phyloP scores from a whole-genome alignment of 352 stramenopile genomes.

The Phytophthora cactorum region DNA sequence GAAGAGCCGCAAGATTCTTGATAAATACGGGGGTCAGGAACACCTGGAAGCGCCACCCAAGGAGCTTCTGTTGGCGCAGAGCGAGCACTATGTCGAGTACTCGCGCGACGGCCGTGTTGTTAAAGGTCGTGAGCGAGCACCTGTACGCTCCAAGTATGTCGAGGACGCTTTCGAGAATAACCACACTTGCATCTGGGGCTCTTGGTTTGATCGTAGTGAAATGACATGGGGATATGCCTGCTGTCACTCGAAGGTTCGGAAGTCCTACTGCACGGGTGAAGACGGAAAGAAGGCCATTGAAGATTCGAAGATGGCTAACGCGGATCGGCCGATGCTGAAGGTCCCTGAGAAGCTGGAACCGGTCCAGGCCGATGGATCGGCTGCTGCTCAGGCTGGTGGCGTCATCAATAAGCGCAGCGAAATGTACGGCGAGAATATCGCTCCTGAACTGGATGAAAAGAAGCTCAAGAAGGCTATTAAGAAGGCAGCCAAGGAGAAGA shows the following conservation, averaged over 20 bases:
- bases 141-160: conserved; percentile 96
- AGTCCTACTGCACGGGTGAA: conserved; percentile 96
- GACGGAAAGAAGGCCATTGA: conserved; percentile 92
- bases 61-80: conserved; percentile 87
- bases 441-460: conserved; percentile 73
- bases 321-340: conserved; percentile 63
- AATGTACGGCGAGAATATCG: conserved; percentile 92
- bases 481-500: conserved; percentile 74
- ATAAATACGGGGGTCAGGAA: conserved; percentile 97
- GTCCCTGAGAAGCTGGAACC: conserved; percentile 26
- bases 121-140: conserved; percentile 79
- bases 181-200: conserved; percentile 97
- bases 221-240: conserved; percentile 98
- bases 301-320: conserved; percentile 63
- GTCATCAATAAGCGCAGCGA: conserved; percentile 72
- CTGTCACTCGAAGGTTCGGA: conserved; percentile 95
- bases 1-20: conserved; percentile 83
- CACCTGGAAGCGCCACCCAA: conserved; percentile 89
- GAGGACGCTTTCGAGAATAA: conserved; percentile 97
- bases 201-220: conserved; percentile 95
- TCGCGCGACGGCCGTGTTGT: conserved; percentile 91
- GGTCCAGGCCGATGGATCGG: conserved; percentile 19
- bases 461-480: conserved; percentile 89
- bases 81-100: conserved; percentile 94
- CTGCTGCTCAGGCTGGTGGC: conserved; percentile 18